Evolutionary conservation across 306 rosid genomes (phyloP).

Genomic region (Ormosia semicastrata): DNA sequence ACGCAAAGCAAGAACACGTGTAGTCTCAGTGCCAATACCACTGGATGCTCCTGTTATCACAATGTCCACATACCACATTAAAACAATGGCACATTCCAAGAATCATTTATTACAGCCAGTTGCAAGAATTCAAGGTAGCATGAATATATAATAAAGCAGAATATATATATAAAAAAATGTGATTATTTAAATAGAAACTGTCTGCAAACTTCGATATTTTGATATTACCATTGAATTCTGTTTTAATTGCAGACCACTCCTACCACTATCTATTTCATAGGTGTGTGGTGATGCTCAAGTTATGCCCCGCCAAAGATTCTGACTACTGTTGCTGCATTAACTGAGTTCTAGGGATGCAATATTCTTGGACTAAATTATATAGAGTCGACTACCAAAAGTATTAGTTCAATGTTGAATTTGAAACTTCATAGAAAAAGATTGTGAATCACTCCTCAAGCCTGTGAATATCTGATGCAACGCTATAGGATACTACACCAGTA

Average conservation of each 20-base stretch:
- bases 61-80: constrained; percentile 22
- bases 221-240: not conserved
- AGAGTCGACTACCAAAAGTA: not conserved
- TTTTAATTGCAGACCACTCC: not conserved
- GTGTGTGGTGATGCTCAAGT: not conserved
- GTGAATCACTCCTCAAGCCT: not conserved
- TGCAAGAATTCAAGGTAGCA: constrained; percentile 5
- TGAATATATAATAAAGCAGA: not conserved
- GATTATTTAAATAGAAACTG: not conserved
- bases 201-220: not conserved
- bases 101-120: not conserved
- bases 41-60: constrained; percentile 78
- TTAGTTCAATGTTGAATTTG: not conserved
- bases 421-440: not conserved
- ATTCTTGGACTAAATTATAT: not conserved
- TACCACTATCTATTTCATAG: not conserved
- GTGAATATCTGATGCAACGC: not conserved
- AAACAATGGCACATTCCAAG: not conserved
- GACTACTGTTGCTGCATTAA: not conserved
- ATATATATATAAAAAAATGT: not conserved
- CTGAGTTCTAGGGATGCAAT: not conserved
- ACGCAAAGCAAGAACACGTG: constrained; percentile 82
- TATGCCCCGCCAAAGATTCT: not conserved
- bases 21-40: constrained; percentile 86
- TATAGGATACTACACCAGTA: not conserved